Evolutionary conservation across 371 early-diverging fungal species (phyloP), one percentile per base, ranked within the genome.

Genomic region (Lichtheimia ramosa): DNA sequence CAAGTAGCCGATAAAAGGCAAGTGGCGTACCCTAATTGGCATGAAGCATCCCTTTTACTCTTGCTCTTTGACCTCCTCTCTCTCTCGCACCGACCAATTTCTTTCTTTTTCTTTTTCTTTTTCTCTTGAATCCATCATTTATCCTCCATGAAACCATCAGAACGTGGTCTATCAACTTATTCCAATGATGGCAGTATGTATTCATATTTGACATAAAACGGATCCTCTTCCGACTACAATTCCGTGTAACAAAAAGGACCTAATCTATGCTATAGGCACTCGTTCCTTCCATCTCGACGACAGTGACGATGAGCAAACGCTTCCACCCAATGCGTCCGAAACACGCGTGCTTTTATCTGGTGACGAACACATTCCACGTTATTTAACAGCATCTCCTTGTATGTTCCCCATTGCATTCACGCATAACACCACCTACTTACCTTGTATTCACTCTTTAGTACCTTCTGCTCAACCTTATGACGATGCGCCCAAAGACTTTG

Each of bases 401-500:
- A 57, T 24, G 61, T 56, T 25, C 16, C 3, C 24, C 39, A 14
- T 34, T 34, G 1, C 34, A 34, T 10, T 34, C 34, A 34, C 8
- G 34, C 34, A 34, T 34, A 34, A 34, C 10, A 8, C 2, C 34
- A 8, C 10, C 1, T 34, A 34, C 2, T 28, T 7, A 28, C 6
- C 34, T 39, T 28, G 20, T 20, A 3, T 16, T 48, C 43, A n/a
- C 34, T 18, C 20, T 49, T 10, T 43, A 61, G 62, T 61, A 5
- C 62, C 62, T 13, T 55, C 62, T 1, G 64, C 51, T n/a, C 48
- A 53, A 15, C 42, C 43, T 28, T 59, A 49, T 48, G 59, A 59
- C 20, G 55, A 58, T 41, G 51, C 62, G n/a, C 79, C 75, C 20
- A 74, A 69, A 51, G 77, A 74, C 50, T 54, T 27, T 18, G 72